Base-by-base conservation (phyloP, 1,284 basidiomycete species). In the Malassezia nana region DNA sequence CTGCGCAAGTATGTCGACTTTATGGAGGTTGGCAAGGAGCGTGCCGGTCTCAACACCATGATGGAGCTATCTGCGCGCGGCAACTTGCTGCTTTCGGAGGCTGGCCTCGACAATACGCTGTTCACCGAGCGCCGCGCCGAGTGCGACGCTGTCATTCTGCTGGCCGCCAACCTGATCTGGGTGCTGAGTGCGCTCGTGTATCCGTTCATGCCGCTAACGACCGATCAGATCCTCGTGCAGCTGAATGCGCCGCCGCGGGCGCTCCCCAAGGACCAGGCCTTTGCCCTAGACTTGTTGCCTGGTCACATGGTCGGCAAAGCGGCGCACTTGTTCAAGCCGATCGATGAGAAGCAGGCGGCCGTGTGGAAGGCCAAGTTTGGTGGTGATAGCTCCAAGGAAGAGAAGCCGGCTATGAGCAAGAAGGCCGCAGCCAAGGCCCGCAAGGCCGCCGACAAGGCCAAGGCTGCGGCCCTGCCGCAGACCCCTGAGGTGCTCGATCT, bases 181-280 rank as follows among this genome's bases (percentile, higher is more conserved):
- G 76, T 85, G 26, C 81, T 99, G 53, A 86, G 87, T 10, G 84
- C 84, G 28, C 78, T 94, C 60, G 77, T 89, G 62, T 86, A 91
- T 73, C 92, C 94, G 0, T 99, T 90, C 82, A 96, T 99, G 91
- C 94, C 94, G 32, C 80, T 83, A 22, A 92, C 88, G 0, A 83
- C 85, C 24, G 82, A 83, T 18, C 79, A 83, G 8, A 91, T 99
- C 58, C 80, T 94, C 57, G 74, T 76, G 28, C 94, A 98, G 74
- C 81, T 98, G 62, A 89, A 94, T 74, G 91, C 90, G 0, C 90
- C 90, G 2, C 80, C 84, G 2, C 82, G 91, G 44, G 78, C 81
- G 9, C 82, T 94, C 1, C 69, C 69, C 8, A 62, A 66, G 20
- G 64, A 63, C 25, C 57, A 25, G 32, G 55, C 56, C 46, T 67